phyloP scores from a whole-genome alignment of 2,329 filamentous ascomycete genomes.

The Calonectria hawksworthii region DNA sequence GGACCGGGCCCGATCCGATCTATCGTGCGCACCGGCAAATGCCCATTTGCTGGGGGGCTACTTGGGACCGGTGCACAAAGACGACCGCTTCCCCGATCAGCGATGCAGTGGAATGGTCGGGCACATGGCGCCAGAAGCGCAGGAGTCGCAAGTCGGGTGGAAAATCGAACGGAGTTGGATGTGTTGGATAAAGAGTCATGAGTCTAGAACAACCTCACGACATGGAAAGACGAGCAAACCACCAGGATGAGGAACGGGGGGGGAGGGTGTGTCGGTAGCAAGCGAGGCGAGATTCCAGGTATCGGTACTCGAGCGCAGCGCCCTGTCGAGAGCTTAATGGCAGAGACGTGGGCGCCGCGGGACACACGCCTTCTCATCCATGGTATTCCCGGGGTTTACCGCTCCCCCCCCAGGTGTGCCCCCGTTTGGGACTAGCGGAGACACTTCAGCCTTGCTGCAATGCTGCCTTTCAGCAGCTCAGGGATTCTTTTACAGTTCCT shows the following conservation, averaged over 20 bases:
- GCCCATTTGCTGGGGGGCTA: neutral
- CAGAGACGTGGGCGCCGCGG: neutral
- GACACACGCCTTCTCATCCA: constrained; percentile 28
- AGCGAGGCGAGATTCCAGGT: constrained; percentile 19
- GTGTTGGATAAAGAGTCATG: constrained; percentile 24
- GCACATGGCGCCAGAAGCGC: constrained; percentile 14
- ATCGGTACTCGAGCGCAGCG: constrained; percentile 13
- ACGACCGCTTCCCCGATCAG: constrained; percentile 9
- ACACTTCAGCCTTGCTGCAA: constrained; percentile 13
- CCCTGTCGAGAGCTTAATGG: neutral
- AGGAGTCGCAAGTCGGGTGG: constrained; percentile 13
- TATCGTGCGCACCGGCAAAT: constrained; percentile 4
- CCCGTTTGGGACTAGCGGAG: constrained; percentile 18
- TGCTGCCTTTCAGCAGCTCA: constrained; percentile 12
- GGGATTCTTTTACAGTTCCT: constrained; percentile 5
- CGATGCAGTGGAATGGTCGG: neutral
- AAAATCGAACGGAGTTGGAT: constrained; percentile 21
- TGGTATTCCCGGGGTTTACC: constrained; percentile 37
- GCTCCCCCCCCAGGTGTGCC: constrained; percentile 12
- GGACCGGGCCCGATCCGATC: constrained; percentile 17
- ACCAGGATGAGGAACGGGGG: constrained; percentile 13
- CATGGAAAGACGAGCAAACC: constrained; percentile 22
- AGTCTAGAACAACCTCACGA: constrained; percentile 41
- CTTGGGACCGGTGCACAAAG: neutral
- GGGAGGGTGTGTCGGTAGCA: constrained; percentile 23